Evolutionary conservation across 192 early-diverging fungal species (phyloP), one percentile per base, ranked within the genome.

Genomic region (Mortierella alpina): DNA sequence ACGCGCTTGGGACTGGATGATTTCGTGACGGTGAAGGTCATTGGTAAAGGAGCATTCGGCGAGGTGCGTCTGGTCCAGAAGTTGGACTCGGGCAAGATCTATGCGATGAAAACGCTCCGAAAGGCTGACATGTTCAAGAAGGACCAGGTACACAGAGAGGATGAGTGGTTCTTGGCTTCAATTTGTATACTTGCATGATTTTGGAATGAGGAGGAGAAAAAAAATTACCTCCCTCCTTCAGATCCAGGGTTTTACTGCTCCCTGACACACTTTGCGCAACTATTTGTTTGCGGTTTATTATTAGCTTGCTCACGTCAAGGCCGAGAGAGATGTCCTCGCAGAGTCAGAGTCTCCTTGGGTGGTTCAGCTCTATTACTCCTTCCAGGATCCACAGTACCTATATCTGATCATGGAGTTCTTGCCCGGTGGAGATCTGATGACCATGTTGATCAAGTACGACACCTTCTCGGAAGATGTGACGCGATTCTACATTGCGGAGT

Each of bases 401-500:
- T 99, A 99, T 76, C 85, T 99, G 62, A 95, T 99, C 82, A 99
- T 99, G 98, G 98, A 99, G 88, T 99, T 98, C 64, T 83, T 97
- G 66, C 97, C 98, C 0, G 98, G 98, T 49, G 98, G 98, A 53
- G 98, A 99, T 84, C 87, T 99, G 89, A 99, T 99, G 97, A 97
- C 96, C 13, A 96, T 98, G 96, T 86, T 99, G 63, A 99, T 98
- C 82, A 97, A 97, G 81, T 96, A 97, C 82, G 97, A 99, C 79
- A 95, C 91, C 10, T 99, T 99, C 83, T 93, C 95, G 1, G 98
- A 99, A 48, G 94, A 97, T 66, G 96, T 99, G 31, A 98, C 97
- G 8, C 93, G 96, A 44, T 99, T 99, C 77, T 99, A 99, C 80
- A 96, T 99, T 88, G 97, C 95, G 47, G 97, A 99, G 84, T 95